These are phyloP conservation scores for Thermoascus crustaceus DNA, from an alignment of 2,329 filamentous ascomycete species.

Conservation along the genomic window DNA sequence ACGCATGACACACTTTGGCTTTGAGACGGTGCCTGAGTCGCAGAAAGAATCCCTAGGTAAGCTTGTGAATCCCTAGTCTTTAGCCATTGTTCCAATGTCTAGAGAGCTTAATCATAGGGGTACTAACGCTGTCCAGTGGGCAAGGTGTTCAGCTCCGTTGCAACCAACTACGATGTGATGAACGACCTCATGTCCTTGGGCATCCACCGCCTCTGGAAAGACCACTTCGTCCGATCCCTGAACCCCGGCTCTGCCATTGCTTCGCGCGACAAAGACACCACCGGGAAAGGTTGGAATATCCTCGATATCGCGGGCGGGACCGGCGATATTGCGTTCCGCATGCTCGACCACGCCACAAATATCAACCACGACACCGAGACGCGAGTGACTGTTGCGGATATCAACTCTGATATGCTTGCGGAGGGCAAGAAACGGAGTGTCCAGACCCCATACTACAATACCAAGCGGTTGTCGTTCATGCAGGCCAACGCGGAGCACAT, in stretches of 20 bases:
- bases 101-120: not conserved
- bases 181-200: constrained; percentile 99
- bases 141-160: constrained; percentile 89
- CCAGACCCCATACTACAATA: constrained; percentile 50
- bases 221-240: constrained; percentile 86
- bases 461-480: constrained; percentile 59
- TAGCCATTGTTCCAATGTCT: not conserved
- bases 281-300: constrained; percentile 57
- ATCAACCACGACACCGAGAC: constrained; percentile 73
- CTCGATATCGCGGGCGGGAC: constrained; percentile 96
- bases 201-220: constrained; percentile 94
- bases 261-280: constrained; percentile 20
- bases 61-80: not conserved
- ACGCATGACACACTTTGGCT: constrained; percentile 81
- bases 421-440: constrained; percentile 76
- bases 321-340: constrained; percentile 94
- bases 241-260: constrained; percentile 62
- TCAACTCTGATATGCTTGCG: constrained; percentile 88
- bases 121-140: constrained; percentile 49
- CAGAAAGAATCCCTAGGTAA: constrained; percentile 64
- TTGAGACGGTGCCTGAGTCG: constrained; percentile 70
- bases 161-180: constrained; percentile 92
- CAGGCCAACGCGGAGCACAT: constrained; percentile 85
- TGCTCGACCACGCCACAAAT: constrained; percentile 77
- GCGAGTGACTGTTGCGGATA: constrained; percentile 85